These are phyloP conservation scores for Histomonas meleagridis DNA, from an alignment of 208 protist species.

Conservation along the genomic window DNA sequence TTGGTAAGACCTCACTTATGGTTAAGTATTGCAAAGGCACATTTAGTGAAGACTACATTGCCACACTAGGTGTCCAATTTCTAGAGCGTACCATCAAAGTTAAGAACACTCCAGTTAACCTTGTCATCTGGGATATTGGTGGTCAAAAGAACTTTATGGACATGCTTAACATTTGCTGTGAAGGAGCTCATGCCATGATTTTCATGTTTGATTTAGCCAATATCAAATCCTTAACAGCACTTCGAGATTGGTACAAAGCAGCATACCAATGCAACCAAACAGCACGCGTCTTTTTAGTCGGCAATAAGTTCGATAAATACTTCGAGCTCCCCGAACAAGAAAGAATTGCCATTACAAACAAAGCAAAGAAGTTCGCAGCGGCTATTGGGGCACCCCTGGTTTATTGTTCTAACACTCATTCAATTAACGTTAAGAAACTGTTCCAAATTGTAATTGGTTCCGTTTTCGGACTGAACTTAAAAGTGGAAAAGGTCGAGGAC, in stretches of 20 bases:
- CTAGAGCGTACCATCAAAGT: neutral
- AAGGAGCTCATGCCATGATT: conserved; percentile 15
- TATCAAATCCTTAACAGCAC: neutral
- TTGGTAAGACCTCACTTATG: conserved; percentile 55
- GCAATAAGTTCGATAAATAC: conserved; percentile 28
- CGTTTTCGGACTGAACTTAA: neutral
- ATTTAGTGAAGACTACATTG: conserved; percentile 58
- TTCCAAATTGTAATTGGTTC: neutral
- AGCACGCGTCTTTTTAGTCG: neutral
- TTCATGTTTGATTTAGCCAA: conserved; percentile 32
- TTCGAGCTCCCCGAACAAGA: conserved; percentile 7
- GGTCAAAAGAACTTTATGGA: conserved; percentile 29
- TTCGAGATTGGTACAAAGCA: conserved; percentile 13
- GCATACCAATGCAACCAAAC: neutral
- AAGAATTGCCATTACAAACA: conserved; percentile 13
- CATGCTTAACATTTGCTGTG: conserved; percentile 12
- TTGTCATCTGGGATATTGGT: conserved; percentile 33
- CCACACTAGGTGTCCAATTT: conserved; percentile 47
- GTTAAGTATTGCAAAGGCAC: conserved; percentile 55
- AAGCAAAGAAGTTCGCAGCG: neutral
- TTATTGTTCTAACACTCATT: conserved; percentile 16
- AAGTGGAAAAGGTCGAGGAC: neutral
- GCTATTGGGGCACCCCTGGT: conserved; percentile 3
- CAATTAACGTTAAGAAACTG: conserved; percentile 20
- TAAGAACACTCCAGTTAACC: conserved; percentile 2